These are phyloP conservation scores for Gnomoniopsis smithogilvyi DNA, from an alignment of 2,329 filamentous ascomycete species.

Conservation along the genomic window DNA sequence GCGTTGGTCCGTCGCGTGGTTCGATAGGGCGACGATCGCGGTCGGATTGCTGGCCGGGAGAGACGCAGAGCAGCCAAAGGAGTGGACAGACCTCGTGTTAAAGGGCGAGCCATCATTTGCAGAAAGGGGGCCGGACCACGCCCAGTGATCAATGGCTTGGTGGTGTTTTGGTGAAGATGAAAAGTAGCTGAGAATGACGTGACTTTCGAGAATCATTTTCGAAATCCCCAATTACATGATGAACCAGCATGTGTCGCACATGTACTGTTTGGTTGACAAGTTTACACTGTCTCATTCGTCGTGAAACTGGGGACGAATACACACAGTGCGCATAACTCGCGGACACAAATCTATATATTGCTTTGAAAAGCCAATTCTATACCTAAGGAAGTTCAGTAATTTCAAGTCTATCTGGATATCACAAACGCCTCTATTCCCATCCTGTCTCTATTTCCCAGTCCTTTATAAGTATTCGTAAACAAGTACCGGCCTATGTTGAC, in stretches of 20 bases:
- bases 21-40: slow-evolving; percentile 8
- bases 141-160: slow-evolving; percentile 32
- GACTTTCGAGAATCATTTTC: neutral
- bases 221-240: neutral
- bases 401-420: neutral
- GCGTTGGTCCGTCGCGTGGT: slow-evolving; percentile 22
- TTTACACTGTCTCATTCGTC: neutral
- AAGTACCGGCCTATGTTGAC: neutral
- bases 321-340: neutral
- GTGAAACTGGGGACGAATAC: neutral
- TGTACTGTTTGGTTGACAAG: neutral
- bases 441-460: neutral
- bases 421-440: slow-evolving; percentile 8
- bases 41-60: slow-evolving; percentile 12
- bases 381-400: neutral
- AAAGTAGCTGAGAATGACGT: slow-evolving; percentile 2
- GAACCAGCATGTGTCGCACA: neutral
- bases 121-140: slow-evolving; percentile 22
- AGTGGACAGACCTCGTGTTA: slow-evolving; percentile 25
- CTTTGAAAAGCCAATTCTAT: too few species aligned
- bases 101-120: slow-evolving; percentile 30
- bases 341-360: too few species aligned
- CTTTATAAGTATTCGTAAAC: neutral
- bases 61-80: slow-evolving; percentile 21
- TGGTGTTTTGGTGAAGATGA: slow-evolving; percentile 14